A percentile compares a stretch with the other conserved stretches of the same genome.
Conservation (phyloP, 257 asterid species). For the Penstemon newberryi region DNA sequence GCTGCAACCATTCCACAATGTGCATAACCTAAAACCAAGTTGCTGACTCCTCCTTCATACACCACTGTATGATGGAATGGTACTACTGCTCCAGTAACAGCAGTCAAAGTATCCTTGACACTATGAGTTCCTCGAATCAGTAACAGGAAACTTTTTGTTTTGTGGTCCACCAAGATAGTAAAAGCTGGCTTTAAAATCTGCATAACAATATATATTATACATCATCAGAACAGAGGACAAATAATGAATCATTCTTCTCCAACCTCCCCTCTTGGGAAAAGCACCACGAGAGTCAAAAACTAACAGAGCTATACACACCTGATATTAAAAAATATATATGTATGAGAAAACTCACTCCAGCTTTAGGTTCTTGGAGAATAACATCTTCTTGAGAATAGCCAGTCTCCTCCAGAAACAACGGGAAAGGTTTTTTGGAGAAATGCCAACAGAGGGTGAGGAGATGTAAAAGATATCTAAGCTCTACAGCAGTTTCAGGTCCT, state of each 20-base stretch:
- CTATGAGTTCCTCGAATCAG: constrained; percentile 98
- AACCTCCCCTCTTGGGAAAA: neutral
- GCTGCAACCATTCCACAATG: constrained; percentile 99
- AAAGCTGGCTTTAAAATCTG: constrained; percentile 98
- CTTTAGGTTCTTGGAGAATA: constrained; percentile 96
- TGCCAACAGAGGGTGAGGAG: constrained; percentile 93
- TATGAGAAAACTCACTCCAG: constrained; percentile 68
- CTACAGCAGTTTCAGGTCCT: constrained; percentile 76
- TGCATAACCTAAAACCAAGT: constrained; percentile 93
- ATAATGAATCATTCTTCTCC: constrained; percentile 13
- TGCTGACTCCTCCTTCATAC: constrained; percentile 85
- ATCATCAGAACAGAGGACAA: constrained; percentile 5
- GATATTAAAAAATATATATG: constrained; percentile 2
- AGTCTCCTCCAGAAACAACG: constrained; percentile 80
- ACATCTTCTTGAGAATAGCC: constrained; percentile 85
- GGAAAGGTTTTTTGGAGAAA: constrained; percentile 91
- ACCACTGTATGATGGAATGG: constrained; percentile 96
- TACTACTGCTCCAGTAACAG: constrained; percentile 97
- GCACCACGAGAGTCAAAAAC: neutral
- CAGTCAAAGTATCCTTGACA: constrained; percentile 93
- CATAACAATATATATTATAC: constrained; percentile 28
- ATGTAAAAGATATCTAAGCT: constrained; percentile 74
- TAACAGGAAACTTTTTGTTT: constrained; percentile 58
- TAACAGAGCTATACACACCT: neutral
- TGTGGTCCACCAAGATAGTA: constrained; percentile 75